phyloP scores from a whole-genome alignment of 2,329 filamentous ascomycete species.

The Domatiomyces globalis region DNA sequence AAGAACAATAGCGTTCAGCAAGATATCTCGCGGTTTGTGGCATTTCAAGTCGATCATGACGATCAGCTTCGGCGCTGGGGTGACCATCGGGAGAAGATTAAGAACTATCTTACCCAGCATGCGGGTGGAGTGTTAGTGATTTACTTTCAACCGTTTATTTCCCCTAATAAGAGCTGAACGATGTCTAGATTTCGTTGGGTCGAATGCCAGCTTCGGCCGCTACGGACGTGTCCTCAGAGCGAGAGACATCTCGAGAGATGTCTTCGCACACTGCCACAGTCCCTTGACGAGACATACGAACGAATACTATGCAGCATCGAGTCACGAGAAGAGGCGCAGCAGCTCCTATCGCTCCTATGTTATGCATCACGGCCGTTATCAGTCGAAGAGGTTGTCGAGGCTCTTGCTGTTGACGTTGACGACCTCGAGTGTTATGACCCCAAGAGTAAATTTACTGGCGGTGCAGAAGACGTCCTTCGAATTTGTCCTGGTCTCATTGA shows the following conservation, averaged over 20 bases:
- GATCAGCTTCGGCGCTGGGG: slow-evolving; percentile 2
- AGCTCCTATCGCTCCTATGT: slow-evolving; percentile 18
- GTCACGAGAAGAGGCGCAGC: slow-evolving; percentile 14
- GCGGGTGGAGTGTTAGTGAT: slow-evolving; percentile 12
- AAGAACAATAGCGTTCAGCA: slow-evolving; percentile 6
- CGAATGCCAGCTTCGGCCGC: slow-evolving; percentile 17
- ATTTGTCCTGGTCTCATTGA: slow-evolving; percentile 20
- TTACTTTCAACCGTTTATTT: too few species aligned
- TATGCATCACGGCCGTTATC: slow-evolving; percentile 16
- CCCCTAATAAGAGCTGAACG: slow-evolving; percentile 3
- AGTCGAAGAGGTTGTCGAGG: slow-evolving; percentile 18
- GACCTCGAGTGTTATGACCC: slow-evolving; percentile 15
- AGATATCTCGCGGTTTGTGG: slow-evolving; percentile 5
- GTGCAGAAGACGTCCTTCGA: slow-evolving; percentile 11
- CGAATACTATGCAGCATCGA: slow-evolving; percentile 20
- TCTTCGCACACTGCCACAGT: slow-evolving; percentile 18
- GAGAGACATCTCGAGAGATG: slow-evolving; percentile 15
- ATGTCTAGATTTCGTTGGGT: slow-evolving; percentile 21
- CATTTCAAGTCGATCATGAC: slow-evolving; percentile 4
- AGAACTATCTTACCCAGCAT: slow-evolving; percentile 5
- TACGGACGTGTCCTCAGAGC: slow-evolving; percentile 15
- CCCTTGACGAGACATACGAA: slow-evolving; percentile 22
- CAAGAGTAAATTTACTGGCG: slow-evolving; percentile 5
- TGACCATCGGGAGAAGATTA: slow-evolving; percentile 5
- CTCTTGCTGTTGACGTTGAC: slow-evolving; percentile 16